Conservation (phyloP, 495 filamentous ascomycete species). For the Evansstolkia leycettana region DNA sequence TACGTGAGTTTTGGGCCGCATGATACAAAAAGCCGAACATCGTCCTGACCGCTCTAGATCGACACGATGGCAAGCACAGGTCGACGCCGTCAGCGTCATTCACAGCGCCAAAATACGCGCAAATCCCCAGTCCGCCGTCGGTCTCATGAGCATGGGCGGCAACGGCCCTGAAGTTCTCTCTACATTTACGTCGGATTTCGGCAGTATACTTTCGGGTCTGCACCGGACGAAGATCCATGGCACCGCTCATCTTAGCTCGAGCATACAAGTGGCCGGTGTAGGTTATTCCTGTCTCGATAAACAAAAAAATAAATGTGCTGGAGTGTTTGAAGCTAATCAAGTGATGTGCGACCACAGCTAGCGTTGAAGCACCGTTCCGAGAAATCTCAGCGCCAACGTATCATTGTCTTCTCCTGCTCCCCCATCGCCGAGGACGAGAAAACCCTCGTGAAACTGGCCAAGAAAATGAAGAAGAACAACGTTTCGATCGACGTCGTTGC, state of each 20-base stretch:
- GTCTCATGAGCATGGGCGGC: conserved; percentile 97
- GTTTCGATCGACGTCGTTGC: conserved; percentile 86
- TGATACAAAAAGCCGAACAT: too few species aligned
- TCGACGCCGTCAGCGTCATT: conserved; percentile 87
- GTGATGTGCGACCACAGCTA: too few species aligned
- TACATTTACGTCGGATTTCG: conserved; percentile 88
- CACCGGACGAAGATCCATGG: conserved; percentile 92
- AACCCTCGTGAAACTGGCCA: conserved; percentile 75
- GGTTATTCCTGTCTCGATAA: too few species aligned
- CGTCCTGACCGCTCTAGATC: conserved; percentile 39
- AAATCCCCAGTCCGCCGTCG: conserved; percentile 93
- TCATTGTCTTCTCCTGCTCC: conserved; percentile 91
- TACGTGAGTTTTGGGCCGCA: conserved; percentile 20
- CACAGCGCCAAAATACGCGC: conserved; percentile 87
- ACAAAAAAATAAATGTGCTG: too few species aligned
- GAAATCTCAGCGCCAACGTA: conserved; percentile 86
- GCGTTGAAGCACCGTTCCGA: conserved; percentile 98
- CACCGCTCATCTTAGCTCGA: conserved; percentile 72
- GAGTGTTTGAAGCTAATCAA: too few species aligned
- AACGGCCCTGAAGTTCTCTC: conserved; percentile 93
- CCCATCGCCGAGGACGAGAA: conserved; percentile 83
- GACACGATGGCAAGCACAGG: conserved; percentile 88
- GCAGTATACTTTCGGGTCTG: conserved; percentile 85
- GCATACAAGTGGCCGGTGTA: conserved; percentile 89
- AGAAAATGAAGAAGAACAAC: conserved; percentile 96